These are phyloP conservation scores for Apophysomyces ossiformis DNA, from an alignment of 371 early-diverging fungal species.

Conservation along the genomic window DNA sequence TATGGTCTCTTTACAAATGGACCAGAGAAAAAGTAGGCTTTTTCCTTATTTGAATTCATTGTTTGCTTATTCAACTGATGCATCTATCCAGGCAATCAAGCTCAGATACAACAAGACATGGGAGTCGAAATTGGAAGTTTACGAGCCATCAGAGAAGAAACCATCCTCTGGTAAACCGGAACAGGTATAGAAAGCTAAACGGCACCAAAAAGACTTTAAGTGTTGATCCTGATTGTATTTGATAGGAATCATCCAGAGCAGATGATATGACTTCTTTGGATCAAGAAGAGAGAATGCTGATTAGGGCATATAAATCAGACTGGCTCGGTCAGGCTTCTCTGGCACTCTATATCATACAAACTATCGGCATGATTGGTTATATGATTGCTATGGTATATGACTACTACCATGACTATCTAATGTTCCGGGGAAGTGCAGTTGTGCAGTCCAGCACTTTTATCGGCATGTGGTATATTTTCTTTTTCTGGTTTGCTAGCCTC, in stretches of 20 bases:
- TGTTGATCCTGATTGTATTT: too few species aligned
- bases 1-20: slow-evolving; percentile 63
- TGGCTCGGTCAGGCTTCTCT: slow-evolving; percentile 9
- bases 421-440: slow-evolving; percentile 31
- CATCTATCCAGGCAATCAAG: slow-evolving; percentile 11
- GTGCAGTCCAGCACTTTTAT: slow-evolving; percentile 42
- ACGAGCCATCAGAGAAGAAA: not conserved
- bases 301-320: slow-evolving; percentile 23
- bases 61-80: not conserved
- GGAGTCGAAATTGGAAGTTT: slow-evolving; percentile 6
- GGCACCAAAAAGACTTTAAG: too few species aligned
- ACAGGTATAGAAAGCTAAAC: not conserved
- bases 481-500: slow-evolving; percentile 63
- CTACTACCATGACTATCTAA: slow-evolving; percentile 30
- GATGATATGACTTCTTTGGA: slow-evolving; percentile 16
- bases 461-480: slow-evolving; percentile 66
- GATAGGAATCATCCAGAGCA: not conserved
- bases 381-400: slow-evolving; percentile 39
- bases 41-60: not conserved
- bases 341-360: slow-evolving; percentile 17
- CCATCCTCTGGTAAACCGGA: not conserved
- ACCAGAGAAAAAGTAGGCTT: slow-evolving; percentile 23
- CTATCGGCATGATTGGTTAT: slow-evolving; percentile 30
- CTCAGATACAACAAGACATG: not conserved
- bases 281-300: slow-evolving; percentile 18